These are phyloP conservation scores for Penicillium goetzii DNA, from an alignment of 495 filamentous ascomycete genomes.

Conservation along the genomic window DNA sequence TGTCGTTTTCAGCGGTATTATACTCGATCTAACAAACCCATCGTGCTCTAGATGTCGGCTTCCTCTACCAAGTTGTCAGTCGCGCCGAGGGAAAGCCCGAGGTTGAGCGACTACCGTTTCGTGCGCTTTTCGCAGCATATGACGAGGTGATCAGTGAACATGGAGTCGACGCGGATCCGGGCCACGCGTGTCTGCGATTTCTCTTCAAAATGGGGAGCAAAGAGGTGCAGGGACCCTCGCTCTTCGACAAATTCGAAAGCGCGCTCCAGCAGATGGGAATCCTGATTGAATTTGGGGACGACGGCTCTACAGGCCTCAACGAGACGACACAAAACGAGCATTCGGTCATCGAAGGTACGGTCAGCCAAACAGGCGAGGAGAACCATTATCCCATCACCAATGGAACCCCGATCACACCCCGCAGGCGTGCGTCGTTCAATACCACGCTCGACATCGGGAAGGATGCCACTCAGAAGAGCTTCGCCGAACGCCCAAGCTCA, in stretches of 20 bases:
- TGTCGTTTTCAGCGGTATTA: neutral
- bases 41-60: conserved; percentile 65
- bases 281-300: conserved; percentile 61
- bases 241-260: conserved; percentile 69
- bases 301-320: conserved; percentile 33
- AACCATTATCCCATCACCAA: conserved; percentile 25
- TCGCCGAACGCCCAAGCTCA: conserved; percentile 46
- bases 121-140: conserved; percentile 80
- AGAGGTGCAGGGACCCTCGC: conserved; percentile 44
- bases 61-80: conserved; percentile 76
- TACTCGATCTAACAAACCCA: conserved; percentile 14
- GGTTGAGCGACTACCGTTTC: conserved; percentile 67
- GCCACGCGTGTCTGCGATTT: conserved; percentile 74
- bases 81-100: conserved; percentile 69
- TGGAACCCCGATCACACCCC: conserved; percentile 37
- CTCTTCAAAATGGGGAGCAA: conserved; percentile 78
- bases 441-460: conserved; percentile 59
- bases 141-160: conserved; percentile 69
- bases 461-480: conserved; percentile 47
- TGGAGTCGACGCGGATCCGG: conserved; percentile 70
- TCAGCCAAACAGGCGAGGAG: conserved; percentile 26
- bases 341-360: conserved; percentile 27
- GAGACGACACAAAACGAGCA: conserved; percentile 33
- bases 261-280: conserved; percentile 69
- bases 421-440: conserved; percentile 60